phyloP scores from a whole-genome alignment of 176 grass and related monocot species.

The sorghum (Sorghum bicolor) region Sorghum_bicolor_NCBIv3 NC_012874.2:6944001-6944500 shows the following conservation, averaged over 20 bases:
- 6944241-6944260: not conserved
- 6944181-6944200: not conserved
- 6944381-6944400: not conserved
- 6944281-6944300: not conserved
- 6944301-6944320: not conserved
- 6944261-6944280: too few species aligned
- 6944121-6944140: not conserved
- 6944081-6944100: constrained; percentile 42
- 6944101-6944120: constrained; percentile 35
- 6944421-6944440: not conserved
- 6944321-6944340: constrained; percentile 12
- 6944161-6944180: too few species aligned
- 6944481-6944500: too few species aligned
- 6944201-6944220: too few species aligned
- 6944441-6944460: not conserved
- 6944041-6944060: constrained; percentile 30
- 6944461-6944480: too few species aligned
- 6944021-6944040: not conserved
- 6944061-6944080: constrained; percentile 35
- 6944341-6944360: constrained; percentile 33
- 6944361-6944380: constrained; percentile 29
- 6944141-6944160: too few species aligned
- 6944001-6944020: not conserved
- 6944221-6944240: constrained; percentile 19
- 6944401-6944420: not conserved